These are phyloP conservation scores for Talaromyces verruculosus DNA, from an alignment of 2,329 filamentous ascomycete species.

Conservation along the genomic window DNA sequence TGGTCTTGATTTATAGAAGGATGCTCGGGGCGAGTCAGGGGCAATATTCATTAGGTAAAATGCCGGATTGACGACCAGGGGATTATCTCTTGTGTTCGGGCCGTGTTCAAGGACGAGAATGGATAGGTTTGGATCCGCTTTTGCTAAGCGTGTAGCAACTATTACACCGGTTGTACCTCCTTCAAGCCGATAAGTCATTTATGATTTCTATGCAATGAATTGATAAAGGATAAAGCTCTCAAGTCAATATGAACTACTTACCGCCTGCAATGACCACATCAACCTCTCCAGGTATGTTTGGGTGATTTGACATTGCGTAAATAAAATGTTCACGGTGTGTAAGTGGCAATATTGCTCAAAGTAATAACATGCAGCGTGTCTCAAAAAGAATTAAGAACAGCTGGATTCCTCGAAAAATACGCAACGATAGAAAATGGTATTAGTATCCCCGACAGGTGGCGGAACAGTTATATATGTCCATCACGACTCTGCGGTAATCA, in stretches of 20 bases:
- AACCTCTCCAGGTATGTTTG: slow-evolving; percentile 1
- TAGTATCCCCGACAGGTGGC: neutral
- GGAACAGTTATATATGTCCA: neutral
- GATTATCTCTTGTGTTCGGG: slow-evolving; percentile 53
- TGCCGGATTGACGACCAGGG: slow-evolving; percentile 53
- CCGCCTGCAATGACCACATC: slow-evolving; percentile 15
- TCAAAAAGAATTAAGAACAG: neutral
- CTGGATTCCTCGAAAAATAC: neutral
- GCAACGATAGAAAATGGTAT: neutral
- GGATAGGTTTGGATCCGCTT: slow-evolving; percentile 51
- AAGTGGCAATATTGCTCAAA: neutral
- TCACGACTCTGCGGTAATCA: neutral
- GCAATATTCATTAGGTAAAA: slow-evolving; percentile 52
- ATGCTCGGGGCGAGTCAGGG: slow-evolving; percentile 51
- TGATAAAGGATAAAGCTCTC: neutral
- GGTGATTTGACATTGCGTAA: slow-evolving; percentile 4
- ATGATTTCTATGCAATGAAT: neutral
- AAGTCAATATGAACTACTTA: neutral
- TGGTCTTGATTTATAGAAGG: slow-evolving; percentile 54
- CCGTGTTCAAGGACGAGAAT: slow-evolving; percentile 58
- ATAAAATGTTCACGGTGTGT: neutral
- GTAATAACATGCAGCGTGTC: neutral
- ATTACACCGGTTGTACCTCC: slow-evolving; percentile 53
- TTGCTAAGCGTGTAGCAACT: slow-evolving; percentile 52
- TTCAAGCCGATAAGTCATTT: slow-evolving; percentile 18